Conservation (phyloP, 305 asterid genomes). For the Fraxinus baroniana region DNA sequence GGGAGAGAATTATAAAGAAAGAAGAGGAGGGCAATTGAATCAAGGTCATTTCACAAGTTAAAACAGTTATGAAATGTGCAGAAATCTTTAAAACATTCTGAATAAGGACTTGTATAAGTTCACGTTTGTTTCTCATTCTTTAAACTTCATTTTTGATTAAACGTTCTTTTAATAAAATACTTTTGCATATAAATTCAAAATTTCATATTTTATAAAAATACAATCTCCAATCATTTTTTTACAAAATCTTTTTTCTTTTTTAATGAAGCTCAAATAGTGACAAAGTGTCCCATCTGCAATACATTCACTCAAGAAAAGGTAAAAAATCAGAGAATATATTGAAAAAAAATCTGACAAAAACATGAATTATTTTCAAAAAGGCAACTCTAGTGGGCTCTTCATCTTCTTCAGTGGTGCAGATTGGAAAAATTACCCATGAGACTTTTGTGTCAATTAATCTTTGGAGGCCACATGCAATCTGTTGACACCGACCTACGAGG, state of each 20-base stretch:
- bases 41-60: not conserved
- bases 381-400: not conserved
- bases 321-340: not conserved
- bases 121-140: not conserved
- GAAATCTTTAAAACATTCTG: not conserved
- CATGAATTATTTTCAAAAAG: not conserved
- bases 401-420: not conserved
- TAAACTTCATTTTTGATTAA: no score
- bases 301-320: not conserved
- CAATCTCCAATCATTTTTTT: not conserved
- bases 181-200: no score
- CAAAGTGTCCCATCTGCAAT: not conserved
- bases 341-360: not conserved
- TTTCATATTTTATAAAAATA: no score
- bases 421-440: not conserved
- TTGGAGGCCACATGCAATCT: not conserved
- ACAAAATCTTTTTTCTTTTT: no score
- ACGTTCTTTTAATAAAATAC: no score
- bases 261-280: not conserved
- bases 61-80: not conserved
- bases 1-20: not conserved
- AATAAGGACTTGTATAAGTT: not conserved
- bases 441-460: not conserved
- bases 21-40: not conserved
- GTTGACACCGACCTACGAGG: no score